A percentile compares a stretch with the other conserved stretches of the same genome.
Evolutionary conservation across 768 basidiomycete species (phyloP).

Genomic region (Pholiota molesta): DNA sequence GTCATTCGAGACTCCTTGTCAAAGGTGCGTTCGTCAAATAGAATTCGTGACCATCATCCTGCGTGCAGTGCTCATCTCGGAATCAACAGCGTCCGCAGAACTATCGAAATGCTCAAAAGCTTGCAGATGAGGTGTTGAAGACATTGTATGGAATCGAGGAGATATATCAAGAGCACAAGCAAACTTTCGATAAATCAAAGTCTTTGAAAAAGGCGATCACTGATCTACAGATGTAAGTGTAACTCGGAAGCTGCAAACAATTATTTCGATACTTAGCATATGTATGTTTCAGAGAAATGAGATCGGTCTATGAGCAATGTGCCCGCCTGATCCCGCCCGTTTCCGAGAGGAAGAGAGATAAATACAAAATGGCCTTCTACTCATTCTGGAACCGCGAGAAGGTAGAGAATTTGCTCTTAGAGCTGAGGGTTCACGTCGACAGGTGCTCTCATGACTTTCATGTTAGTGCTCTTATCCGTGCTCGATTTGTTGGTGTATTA

Average conservation of each 20-base stretch:
- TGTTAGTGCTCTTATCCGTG: not conserved
- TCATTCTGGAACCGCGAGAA: slow-evolving; percentile 9
- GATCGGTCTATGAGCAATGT: not conserved
- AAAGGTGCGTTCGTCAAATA: not conserved
- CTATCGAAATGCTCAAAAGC: not conserved
- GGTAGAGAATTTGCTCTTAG: not conserved
- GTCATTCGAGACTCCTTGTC: not conserved
- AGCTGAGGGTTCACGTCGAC: not conserved
- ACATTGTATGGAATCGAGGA: not conserved
- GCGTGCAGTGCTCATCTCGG: not conserved
- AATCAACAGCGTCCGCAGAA: not conserved
- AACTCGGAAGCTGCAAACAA: not conserved
- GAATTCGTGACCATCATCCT: too few relatives aligned
- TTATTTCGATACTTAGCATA: not conserved
- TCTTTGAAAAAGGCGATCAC: not conserved
- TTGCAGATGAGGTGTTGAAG: not conserved
- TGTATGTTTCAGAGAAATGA: not conserved
- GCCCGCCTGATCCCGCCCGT: not conserved
- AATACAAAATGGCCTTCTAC: slow-evolving; percentile 1
- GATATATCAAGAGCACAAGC: not conserved
- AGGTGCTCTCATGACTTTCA: not conserved
- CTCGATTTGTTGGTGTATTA: not conserved
- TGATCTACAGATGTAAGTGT: not conserved
- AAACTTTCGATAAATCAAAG: not conserved
- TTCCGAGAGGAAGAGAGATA: not conserved